These are phyloP conservation scores for Clarireedia homoeocarpa DNA, from an alignment of 2,329 filamentous ascomycete genomes.

Conservation along the genomic window DNA sequence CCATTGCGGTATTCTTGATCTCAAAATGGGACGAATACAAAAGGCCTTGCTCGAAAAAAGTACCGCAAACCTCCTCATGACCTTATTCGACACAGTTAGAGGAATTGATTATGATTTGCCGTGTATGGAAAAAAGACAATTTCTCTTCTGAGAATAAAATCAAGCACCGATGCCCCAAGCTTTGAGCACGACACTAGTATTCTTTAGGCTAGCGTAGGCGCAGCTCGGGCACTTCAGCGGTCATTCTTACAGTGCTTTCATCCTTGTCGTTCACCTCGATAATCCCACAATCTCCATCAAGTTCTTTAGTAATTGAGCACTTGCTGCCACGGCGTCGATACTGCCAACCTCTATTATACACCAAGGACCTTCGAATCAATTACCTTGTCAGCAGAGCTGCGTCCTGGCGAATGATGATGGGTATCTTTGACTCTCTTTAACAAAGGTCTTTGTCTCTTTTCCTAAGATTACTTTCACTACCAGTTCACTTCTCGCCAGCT, in stretches of 20 bases:
- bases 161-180: background rate
- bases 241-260: background rate
- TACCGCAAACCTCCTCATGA: background rate
- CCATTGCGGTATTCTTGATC: conserved; percentile 10
- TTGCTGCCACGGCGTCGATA: background rate
- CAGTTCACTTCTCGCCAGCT: background rate
- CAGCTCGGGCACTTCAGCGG: background rate
- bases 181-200: background rate
- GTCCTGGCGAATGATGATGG: conserved; percentile 2
- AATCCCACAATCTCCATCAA: background rate
- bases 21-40: background rate
- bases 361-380: background rate
- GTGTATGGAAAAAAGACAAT: background rate
- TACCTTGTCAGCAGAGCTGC: background rate
- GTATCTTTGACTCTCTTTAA: conserved; percentile 5
- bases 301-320: background rate
- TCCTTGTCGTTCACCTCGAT: background rate
- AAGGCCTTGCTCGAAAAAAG: background rate
- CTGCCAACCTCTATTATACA: background rate
- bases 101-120: background rate
- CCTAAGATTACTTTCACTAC: background rate
- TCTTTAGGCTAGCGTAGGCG: no score
- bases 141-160: background rate
- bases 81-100: background rate
- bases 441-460: conserved; percentile 8